Percentiles rank a stretch among this genome's conserved stretches.
Conservation (phyloP, 2,329 filamentous ascomycete species). For the Cylindrodendrum hubeiense region DNA sequence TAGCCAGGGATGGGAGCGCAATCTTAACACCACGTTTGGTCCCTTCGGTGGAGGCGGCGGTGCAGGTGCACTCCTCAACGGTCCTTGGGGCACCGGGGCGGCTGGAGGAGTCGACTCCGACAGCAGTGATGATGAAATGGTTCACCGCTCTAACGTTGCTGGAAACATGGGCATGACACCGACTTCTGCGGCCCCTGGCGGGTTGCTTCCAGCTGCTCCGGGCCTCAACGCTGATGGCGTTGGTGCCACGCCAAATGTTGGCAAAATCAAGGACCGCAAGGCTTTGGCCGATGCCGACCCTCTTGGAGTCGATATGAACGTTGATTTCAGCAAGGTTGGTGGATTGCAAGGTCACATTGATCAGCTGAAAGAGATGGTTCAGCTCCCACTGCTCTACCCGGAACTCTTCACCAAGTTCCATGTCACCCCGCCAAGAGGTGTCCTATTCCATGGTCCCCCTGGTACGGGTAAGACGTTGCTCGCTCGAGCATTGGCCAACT, state of each 20-base stretch:
- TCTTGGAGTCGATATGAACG: slow-evolving; percentile 89
- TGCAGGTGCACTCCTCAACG: slow-evolving; percentile 76
- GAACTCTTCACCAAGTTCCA: slow-evolving; percentile 93
- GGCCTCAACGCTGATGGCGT: slow-evolving; percentile 58
- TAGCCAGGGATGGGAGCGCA: slow-evolving; percentile 77
- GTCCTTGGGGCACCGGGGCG: slow-evolving; percentile 80
- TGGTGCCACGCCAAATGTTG: slow-evolving; percentile 79
- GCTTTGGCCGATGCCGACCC: slow-evolving; percentile 94
- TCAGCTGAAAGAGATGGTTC: slow-evolving; percentile 98
- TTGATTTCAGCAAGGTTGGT: slow-evolving; percentile 95
- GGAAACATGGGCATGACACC: slow-evolving; percentile 75
- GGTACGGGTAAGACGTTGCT: slow-evolving; percentile 99
- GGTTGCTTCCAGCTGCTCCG: slow-evolving; percentile 57
- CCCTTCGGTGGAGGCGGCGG: slow-evolving; percentile 92
- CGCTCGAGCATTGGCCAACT: slow-evolving; percentile 91
- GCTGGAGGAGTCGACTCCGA: slow-evolving; percentile 90
- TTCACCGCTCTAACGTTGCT: slow-evolving; percentile 67
- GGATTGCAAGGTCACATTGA: slow-evolving; percentile 95
- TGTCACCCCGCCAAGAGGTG: slow-evolving; percentile 93
- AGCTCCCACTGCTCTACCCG: slow-evolving; percentile 91
- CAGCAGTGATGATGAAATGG: slow-evolving; percentile 93
- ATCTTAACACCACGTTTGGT: slow-evolving; percentile 88
- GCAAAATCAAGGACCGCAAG: slow-evolving; percentile 94
- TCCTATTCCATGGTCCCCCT: slow-evolving; percentile 95
- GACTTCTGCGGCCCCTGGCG: slow-evolving; percentile 62